A percentile compares a stretch with the other conserved stretches of the same genome.
Evolutionary conservation across 2,329 filamentous ascomycete genomes (phyloP).

Genomic region (Ustilaginoidea virens): DNA sequence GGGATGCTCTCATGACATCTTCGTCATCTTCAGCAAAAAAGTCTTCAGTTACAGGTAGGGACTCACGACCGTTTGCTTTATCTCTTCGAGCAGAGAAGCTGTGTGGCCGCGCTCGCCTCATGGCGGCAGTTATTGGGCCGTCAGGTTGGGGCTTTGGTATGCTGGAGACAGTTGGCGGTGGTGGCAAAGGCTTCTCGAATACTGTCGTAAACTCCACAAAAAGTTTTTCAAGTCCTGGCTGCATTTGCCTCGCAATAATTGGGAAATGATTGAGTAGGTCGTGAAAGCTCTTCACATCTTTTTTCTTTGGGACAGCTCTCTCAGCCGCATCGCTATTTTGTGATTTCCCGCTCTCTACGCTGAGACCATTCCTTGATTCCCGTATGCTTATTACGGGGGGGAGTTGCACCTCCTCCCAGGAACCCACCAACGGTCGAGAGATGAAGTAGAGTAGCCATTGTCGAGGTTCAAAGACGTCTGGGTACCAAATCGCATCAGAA

Average conservation of each 20-base stretch:
- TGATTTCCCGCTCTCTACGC: slow-evolving; percentile 20
- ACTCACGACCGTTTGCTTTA: slow-evolving; percentile 16
- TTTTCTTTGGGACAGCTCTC: slow-evolving; percentile 44
- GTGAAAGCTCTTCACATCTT: slow-evolving; percentile 79
- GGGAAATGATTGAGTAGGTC: slow-evolving; percentile 86
- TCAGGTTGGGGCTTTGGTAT: slow-evolving; percentile 44
- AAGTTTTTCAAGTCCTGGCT: slow-evolving; percentile 72
- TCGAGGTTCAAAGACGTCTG: slow-evolving; percentile 73
- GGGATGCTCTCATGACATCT: slow-evolving; percentile 70
- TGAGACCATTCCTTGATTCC: slow-evolving; percentile 23
- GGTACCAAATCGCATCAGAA: slow-evolving; percentile 73
- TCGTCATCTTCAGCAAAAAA: slow-evolving; percentile 82
- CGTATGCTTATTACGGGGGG: slow-evolving; percentile 45
- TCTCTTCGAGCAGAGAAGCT: slow-evolving; percentile 23
- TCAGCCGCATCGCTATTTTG: slow-evolving; percentile 25
- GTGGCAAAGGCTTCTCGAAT: slow-evolving; percentile 71
- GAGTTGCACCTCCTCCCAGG: slow-evolving; percentile 62
- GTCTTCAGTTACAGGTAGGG: slow-evolving; percentile 39
- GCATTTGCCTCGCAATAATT: slow-evolving; percentile 93
- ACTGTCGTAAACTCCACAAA: slow-evolving; percentile 81
- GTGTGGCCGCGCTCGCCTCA: slow-evolving; percentile 38
- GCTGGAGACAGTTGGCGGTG: slow-evolving; percentile 46
- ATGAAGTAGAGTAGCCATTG: slow-evolving; percentile 98
- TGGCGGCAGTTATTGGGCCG: slow-evolving; percentile 37
- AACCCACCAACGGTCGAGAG: slow-evolving; percentile 71